These are phyloP conservation scores for Podospora pseudopauciseta DNA, from an alignment of 495 filamentous ascomycete genomes.

Conservation along the genomic window DNA sequence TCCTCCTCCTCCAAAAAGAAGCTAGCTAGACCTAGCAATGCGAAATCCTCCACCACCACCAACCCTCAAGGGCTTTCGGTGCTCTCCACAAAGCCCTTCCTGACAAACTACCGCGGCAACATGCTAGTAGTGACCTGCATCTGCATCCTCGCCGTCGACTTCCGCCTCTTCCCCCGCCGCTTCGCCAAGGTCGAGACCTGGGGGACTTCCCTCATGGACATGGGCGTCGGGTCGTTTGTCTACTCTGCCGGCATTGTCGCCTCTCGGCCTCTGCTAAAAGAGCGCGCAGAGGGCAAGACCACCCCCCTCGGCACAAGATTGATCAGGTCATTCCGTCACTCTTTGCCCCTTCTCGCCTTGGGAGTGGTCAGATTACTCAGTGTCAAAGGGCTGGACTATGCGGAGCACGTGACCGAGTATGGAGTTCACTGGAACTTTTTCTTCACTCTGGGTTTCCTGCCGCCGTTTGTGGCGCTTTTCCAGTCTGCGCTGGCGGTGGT, in stretches of 20 bases:
- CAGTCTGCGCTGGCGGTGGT: conserved; percentile 58
- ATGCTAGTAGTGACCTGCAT: conserved; percentile 94
- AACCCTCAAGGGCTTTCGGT: conserved; percentile 37
- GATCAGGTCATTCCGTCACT: conserved; percentile 64
- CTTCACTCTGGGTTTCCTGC: conserved; percentile 87
- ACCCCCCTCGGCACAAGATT: conserved; percentile 55
- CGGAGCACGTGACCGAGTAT: conserved; percentile 96
- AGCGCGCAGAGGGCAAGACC: conserved; percentile 47
- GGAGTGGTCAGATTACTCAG: conserved; percentile 78
- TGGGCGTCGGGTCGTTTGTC: conserved; percentile 96
- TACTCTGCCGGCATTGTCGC: conserved; percentile 93
- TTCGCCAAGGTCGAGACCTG: conserved; percentile 98
- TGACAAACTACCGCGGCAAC: conserved; percentile 82
- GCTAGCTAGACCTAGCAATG: conserved; percentile 4
- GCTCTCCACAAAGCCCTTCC: conserved; percentile 80
- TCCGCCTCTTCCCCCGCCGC: conserved; percentile 83
- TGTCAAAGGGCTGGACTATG: conserved; percentile 93
- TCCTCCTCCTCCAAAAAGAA: conserved; percentile 32
- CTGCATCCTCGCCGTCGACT: conserved; percentile 96
- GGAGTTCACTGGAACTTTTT: conserved; percentile 99
- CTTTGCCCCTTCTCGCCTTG: conserved; percentile 75
- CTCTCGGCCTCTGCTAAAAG: conserved; percentile 78
- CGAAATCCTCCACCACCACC: conserved; percentile 15
- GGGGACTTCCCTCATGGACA: conserved; percentile 97
- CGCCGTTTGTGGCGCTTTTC: conserved; percentile 85